Percentiles rank a stretch among this genome's conserved stretches.
These are phyloP conservation scores for Colletotrichum sp. DNA, from an alignment of 2,329 filamentous ascomycete genomes.

Conservation along the genomic window DNA sequence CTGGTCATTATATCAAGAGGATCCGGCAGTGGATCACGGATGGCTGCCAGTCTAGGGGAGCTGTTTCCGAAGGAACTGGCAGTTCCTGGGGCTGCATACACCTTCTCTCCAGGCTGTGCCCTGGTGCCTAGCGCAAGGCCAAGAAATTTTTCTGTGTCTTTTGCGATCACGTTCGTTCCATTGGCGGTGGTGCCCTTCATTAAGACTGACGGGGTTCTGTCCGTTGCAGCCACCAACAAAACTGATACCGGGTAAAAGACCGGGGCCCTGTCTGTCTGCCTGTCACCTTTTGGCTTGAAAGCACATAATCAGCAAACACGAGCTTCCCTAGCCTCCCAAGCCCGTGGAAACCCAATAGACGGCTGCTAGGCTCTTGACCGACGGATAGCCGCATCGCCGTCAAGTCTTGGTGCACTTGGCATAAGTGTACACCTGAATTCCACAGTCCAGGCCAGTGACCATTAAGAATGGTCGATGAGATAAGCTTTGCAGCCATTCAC, in stretches of 20 bases:
- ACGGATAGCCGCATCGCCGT: background rate
- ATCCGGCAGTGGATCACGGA: background rate
- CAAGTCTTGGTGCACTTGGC: background rate
- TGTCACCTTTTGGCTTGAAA: background rate
- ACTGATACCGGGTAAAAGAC: background rate
- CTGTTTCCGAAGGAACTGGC: background rate
- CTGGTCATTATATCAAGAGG: background rate
- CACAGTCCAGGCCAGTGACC: background rate
- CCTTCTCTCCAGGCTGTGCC: background rate
- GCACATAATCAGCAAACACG: background rate
- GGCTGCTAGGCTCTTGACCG: background rate
- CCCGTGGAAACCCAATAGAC: background rate
- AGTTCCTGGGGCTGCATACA: background rate
- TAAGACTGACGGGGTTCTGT: background rate
- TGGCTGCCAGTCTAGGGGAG: background rate
- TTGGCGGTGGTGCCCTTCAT: background rate
- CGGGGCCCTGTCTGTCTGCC: background rate
- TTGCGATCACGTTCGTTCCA: background rate
- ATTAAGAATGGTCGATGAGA: background rate
- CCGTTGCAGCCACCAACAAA: background rate
- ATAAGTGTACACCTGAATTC: background rate
- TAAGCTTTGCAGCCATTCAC: conserved; percentile 8
- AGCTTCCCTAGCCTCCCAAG: background rate
- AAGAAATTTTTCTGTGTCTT: background rate
- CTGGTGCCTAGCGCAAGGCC: background rate